phyloP scores from a whole-genome alignment of 306 rosid genomes.

The Myrica gale region DNA sequence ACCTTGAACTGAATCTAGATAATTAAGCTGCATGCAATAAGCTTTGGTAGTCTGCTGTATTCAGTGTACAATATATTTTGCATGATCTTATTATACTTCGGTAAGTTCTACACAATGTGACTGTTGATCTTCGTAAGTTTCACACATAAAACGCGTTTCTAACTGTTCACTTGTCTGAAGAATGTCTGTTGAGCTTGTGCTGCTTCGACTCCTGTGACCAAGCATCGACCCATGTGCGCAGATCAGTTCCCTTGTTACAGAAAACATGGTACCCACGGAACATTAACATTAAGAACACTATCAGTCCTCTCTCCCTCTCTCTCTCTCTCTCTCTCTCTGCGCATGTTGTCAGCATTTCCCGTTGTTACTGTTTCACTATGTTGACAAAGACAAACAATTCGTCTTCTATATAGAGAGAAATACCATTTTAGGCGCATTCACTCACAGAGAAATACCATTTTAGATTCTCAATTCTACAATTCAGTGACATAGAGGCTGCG shows the following conservation, averaged over 20 bases:
- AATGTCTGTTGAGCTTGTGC: neutral
- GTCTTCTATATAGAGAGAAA: neutral
- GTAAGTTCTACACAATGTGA: neutral
- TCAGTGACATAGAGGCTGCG: neutral
- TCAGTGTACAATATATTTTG: neutral
- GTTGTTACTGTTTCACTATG: neutral
- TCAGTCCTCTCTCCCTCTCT: neutral
- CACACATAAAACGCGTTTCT: neutral
- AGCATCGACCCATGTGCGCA: neutral
- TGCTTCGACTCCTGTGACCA: neutral
- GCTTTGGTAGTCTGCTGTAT: neutral
- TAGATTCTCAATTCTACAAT: neutral
- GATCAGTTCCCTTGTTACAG: neutral
- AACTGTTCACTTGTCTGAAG: neutral
- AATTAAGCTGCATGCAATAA: neutral
- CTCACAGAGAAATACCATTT: neutral
- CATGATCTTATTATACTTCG: too few relatives aligned
- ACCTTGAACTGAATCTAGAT: neutral
- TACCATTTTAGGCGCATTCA: neutral
- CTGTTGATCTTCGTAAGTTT: neutral
- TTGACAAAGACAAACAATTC: neutral
- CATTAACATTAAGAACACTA: neutral
- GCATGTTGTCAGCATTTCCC: neutral
- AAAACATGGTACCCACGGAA: neutral
- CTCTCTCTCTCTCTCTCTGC: neutral